These are phyloP conservation scores for Paraurostyla sp. DNA, from an alignment of 73 alveolate species.

Conservation along the genomic window DNA sequence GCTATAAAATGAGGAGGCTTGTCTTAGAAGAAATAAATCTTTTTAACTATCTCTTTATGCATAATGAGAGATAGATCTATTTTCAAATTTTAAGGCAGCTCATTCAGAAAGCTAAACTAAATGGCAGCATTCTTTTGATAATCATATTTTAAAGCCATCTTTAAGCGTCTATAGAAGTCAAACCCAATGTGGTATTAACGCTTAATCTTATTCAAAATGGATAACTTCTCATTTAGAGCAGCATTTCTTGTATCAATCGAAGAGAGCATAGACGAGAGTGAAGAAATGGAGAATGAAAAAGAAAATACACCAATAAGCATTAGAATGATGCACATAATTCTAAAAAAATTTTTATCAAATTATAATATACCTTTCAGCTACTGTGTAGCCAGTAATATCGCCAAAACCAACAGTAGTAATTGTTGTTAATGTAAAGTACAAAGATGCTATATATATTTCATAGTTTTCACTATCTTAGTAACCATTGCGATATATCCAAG, in stretches of 20 bases:
- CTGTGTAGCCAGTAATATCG: constrained; percentile 93
- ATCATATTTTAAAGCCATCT: constrained; percentile 74
- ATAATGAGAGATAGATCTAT: constrained; percentile 84
- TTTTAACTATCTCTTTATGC: constrained; percentile 71
- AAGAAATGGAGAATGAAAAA: constrained; percentile 74
- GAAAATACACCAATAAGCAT: constrained; percentile 78
- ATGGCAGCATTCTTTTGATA: constrained; percentile 66
- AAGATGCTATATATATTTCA: constrained; percentile 85
- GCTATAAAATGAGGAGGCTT: constrained; percentile 78
- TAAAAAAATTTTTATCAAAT: constrained; percentile 72
- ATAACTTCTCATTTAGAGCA: constrained; percentile 68
- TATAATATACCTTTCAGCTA: constrained; percentile 91
- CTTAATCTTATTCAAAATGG: constrained; percentile 59
- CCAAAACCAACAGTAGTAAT: constrained; percentile 98
- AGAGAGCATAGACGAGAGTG: constrained; percentile 71
- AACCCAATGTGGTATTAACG: constrained; percentile 62
- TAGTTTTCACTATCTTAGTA: background rate
- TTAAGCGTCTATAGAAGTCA: constrained; percentile 65
- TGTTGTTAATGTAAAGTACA: constrained; percentile 94
- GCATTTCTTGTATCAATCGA: constrained; percentile 63
- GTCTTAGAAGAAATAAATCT: constrained; percentile 67
- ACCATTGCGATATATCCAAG: constrained; percentile 89
- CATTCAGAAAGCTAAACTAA: constrained; percentile 80
- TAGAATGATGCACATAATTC: constrained; percentile 67
- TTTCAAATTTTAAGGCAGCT: constrained; percentile 92